Evolutionary conservation across 495 filamentous ascomycete genomes (phyloP).

Genomic region (Xylaria intraflava): DNA sequence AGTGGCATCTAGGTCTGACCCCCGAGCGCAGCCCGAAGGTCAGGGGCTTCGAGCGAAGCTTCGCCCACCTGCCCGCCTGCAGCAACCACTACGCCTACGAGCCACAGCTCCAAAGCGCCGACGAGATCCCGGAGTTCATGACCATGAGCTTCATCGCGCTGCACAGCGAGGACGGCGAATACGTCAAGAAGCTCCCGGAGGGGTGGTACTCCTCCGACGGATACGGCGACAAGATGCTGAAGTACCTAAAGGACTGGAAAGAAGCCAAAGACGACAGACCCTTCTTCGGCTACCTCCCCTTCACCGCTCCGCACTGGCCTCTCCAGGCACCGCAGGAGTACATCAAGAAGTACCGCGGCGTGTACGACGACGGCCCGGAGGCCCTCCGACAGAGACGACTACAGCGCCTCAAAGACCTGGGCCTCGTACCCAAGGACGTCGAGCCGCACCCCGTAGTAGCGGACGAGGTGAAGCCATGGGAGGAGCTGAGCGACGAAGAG

Average conservation of each 20-base stretch:
- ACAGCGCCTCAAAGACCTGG: slow-evolving; percentile 45
- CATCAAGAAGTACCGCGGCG: slow-evolving; percentile 48
- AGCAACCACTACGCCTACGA: slow-evolving; percentile 58
- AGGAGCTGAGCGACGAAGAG: slow-evolving; percentile 46
- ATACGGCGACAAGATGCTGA: slow-evolving; percentile 50
- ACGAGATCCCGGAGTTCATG: slow-evolving; percentile 42
- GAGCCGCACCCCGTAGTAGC: slow-evolving; percentile 52
- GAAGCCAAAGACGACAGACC: slow-evolving; percentile 44
- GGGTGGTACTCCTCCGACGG: slow-evolving; percentile 52
- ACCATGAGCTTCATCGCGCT: slow-evolving; percentile 49
- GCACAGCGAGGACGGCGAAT: slow-evolving; percentile 52
- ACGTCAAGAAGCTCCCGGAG: slow-evolving; percentile 44
- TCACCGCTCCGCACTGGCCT: slow-evolving; percentile 58
- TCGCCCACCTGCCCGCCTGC: slow-evolving; percentile 38
- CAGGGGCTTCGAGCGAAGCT: slow-evolving; percentile 39
- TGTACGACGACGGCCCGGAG: slow-evolving; percentile 54
- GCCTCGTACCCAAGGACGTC: slow-evolving; percentile 47
- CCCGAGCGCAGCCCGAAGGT: slow-evolving; percentile 34
- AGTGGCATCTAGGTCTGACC: slow-evolving; percentile 50
- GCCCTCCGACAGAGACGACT: slow-evolving; percentile 47
- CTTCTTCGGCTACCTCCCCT: slow-evolving; percentile 56
- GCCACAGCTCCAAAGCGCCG: slow-evolving; percentile 39
- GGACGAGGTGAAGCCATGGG: slow-evolving; percentile 52
- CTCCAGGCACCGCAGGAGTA: slow-evolving; percentile 51
- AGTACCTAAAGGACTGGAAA: slow-evolving; percentile 51